phyloP scores from a whole-genome alignment of 2,329 filamentous ascomycete genomes.

The Amauroascus niger region DNA sequence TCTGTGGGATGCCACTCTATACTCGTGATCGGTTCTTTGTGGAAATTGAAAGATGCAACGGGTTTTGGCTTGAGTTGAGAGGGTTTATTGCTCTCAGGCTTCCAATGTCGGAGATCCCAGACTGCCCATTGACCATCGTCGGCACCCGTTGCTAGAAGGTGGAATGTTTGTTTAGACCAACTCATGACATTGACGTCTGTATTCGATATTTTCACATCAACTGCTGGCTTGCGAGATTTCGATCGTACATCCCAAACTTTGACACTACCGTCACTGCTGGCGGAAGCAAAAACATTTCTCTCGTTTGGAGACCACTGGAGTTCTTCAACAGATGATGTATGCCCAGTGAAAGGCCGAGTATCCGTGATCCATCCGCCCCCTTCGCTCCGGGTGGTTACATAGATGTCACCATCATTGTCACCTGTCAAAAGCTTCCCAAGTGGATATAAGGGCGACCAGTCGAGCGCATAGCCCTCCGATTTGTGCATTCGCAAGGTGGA shows the following conservation, averaged over 20 bases:
- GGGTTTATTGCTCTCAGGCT: slow-evolving; percentile 49
- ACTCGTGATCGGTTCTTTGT: slow-evolving; percentile 92
- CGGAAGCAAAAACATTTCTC: slow-evolving; percentile 86
- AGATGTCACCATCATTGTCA: slow-evolving; percentile 84
- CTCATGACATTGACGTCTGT: slow-evolving; percentile 94
- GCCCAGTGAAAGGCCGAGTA: slow-evolving; percentile 70
- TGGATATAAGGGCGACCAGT: slow-evolving; percentile 79
- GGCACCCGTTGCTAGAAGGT: slow-evolving; percentile 82
- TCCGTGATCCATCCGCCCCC: slow-evolving; percentile 86
- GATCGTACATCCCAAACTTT: slow-evolving; percentile 92
- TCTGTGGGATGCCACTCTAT: slow-evolving; percentile 97
- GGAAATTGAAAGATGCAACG: slow-evolving; percentile 88
- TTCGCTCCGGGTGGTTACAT: slow-evolving; percentile 73
- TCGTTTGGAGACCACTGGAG: slow-evolving; percentile 94
- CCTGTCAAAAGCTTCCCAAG: slow-evolving; percentile 82
- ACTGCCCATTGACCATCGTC: slow-evolving; percentile 92
- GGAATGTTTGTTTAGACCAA: slow-evolving; percentile 80
- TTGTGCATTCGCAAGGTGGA: slow-evolving; percentile 85
- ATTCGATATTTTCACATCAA: slow-evolving; percentile 73
- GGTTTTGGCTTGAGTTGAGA: slow-evolving; percentile 55
- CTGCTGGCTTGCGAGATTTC: slow-evolving; percentile 78
- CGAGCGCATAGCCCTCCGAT: slow-evolving; percentile 87
- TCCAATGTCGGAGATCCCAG: slow-evolving; percentile 95
- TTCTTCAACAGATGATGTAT: slow-evolving; percentile 81
- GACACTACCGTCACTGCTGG: slow-evolving; percentile 85